Evolutionary conservation across 768 basidiomycete genomes (phyloP).

Genomic region (Mycena venus): DNA sequence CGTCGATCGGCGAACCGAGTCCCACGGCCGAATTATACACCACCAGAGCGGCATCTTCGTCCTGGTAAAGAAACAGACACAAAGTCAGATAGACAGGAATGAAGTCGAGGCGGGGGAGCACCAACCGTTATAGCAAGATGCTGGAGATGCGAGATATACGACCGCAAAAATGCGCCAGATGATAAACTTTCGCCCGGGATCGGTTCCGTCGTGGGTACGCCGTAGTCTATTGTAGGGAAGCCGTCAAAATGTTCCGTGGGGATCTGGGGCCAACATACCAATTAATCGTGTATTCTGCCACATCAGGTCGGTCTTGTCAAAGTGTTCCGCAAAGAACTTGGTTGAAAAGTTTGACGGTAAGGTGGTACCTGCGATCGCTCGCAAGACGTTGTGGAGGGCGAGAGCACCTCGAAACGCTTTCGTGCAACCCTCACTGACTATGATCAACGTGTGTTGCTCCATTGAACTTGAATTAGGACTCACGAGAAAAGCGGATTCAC

Average conservation of each 20-base stretch:
- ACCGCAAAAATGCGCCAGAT: constrained; percentile 1
- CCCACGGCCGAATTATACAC: constrained; percentile 28
- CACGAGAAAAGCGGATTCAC: constrained; percentile 30
- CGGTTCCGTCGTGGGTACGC: constrained; percentile 17
- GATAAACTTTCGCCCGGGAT: not conserved
- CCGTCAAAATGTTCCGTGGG: not conserved
- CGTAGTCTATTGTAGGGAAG: constrained; percentile 31
- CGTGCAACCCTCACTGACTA: constrained; percentile 20
- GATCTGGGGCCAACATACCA: not conserved
- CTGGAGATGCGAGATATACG: constrained; percentile 26
- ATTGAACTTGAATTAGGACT: not conserved
- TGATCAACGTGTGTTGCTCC: not conserved
- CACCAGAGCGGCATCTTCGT: constrained; percentile 26
- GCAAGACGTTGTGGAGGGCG: constrained; percentile 18
- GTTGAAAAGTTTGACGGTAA: constrained; percentile 25
- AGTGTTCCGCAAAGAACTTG: constrained; percentile 32
- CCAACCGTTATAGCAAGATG: constrained; percentile 22
- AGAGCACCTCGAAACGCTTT: constrained; percentile 21
- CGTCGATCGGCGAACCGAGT: constrained; percentile 30
- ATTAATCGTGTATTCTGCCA: constrained; percentile 30
- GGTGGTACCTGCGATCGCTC: not conserved
- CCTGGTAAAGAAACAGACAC: constrained; percentile 15
- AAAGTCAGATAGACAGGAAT: not conserved
- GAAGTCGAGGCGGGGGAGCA: fast-evolving
- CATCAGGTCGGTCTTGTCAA: constrained; percentile 26